Evolutionary conservation across 73 alveolate genomes (phyloP).

Genomic region (Paramecium bursaria): DNA sequence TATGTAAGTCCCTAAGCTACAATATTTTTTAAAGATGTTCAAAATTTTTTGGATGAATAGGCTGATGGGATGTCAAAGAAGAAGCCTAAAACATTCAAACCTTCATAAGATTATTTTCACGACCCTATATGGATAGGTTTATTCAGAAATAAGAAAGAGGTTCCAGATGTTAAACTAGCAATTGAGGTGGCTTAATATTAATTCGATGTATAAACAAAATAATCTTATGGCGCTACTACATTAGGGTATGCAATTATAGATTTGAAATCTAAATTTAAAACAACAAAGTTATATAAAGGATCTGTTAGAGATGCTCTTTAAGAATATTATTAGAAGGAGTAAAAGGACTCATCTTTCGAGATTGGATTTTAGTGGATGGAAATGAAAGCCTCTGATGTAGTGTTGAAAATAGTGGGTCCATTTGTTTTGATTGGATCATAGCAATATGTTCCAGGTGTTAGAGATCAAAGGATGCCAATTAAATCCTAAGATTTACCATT

Average conservation of each 20-base stretch:
- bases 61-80: constrained; percentile 29
- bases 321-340: constrained; percentile 6
- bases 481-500: neutral
- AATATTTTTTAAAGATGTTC: constrained; percentile 17
- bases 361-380: neutral
- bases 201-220: neutral
- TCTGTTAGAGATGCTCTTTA: constrained; percentile 14
- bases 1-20: constrained; percentile 1
- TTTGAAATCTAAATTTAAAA: neutral
- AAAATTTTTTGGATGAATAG: constrained; percentile 1
- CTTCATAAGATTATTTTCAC: constrained; percentile 1
- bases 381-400: neutral
- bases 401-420: constrained; percentile 23
- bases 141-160: neutral
- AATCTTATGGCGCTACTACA: neutral
- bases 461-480: neutral
- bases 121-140: constrained; percentile 28
- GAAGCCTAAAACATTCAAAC: neutral
- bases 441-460: constrained; percentile 6
- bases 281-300: constrained; percentile 23
- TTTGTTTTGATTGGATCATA: constrained; percentile 17
- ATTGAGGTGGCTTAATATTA: neutral
- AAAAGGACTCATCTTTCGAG: neutral
- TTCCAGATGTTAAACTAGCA: constrained; percentile 19
- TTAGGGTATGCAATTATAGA: constrained; percentile 40